These are phyloP conservation scores for Saccharomycopsis sp. DNA, from an alignment of 805 yeast species.

Conservation along the genomic window DNA sequence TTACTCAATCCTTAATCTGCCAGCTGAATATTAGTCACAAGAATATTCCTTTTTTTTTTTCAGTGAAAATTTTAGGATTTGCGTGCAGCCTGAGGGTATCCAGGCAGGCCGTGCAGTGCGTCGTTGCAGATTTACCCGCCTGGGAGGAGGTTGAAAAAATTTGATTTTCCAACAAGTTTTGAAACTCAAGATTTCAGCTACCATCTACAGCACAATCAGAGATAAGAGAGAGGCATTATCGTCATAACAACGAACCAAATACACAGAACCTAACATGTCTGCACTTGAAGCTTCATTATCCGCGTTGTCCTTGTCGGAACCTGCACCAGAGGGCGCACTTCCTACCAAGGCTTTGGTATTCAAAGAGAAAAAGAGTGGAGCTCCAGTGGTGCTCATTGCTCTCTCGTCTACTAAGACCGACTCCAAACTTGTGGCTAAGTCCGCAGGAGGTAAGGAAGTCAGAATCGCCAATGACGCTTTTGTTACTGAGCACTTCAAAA, in stretches of 20 bases:
- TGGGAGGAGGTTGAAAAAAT: not conserved
- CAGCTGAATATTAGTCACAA: not conserved
- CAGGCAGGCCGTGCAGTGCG: not conserved
- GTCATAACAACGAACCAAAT: not conserved
- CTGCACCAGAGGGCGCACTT: conserved; percentile 42
- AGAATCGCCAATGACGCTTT: conserved; percentile 81
- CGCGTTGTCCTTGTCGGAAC: conserved; percentile 54
- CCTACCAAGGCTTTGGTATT: conserved; percentile 73
- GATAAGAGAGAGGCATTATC: too few species aligned
- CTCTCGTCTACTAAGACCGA: conserved; percentile 67
- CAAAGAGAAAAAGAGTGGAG: conserved; percentile 86
- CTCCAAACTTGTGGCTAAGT: conserved; percentile 52
- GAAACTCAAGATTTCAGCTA: not conserved
- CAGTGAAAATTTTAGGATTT: not conserved
- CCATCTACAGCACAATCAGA: not conserved
- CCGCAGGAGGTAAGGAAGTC: conserved; percentile 74
- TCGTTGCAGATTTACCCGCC: not conserved
- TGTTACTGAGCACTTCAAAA: conserved; percentile 54
- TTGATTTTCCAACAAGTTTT: not conserved
- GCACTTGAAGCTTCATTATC: conserved; percentile 65
- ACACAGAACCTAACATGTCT: conserved; percentile 3
- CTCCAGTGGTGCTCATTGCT: conserved; percentile 79
- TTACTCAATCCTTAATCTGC: too few species aligned
- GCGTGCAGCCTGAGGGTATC: not conserved
- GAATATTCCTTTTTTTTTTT: not conserved